Percentiles rank a stretch among this genome's conserved stretches.
Conservation (phyloP, 2,329 filamentous ascomycete genomes). For the Fusarium ambrosium region DNA sequence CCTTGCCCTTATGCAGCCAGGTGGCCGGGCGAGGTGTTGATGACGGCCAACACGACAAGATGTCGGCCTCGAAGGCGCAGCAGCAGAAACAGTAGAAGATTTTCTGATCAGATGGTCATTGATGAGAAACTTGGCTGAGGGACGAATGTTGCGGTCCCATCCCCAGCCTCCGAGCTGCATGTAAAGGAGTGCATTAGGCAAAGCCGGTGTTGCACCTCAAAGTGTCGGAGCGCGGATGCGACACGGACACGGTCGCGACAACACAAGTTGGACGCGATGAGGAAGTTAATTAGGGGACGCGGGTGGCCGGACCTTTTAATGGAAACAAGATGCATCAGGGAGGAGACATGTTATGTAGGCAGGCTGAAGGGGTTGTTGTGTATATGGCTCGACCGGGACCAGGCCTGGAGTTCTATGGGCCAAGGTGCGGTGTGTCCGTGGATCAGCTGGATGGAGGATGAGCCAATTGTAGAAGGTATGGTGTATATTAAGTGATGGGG, state of each 20-base stretch:
- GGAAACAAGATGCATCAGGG: conserved; percentile 24
- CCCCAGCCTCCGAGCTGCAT: conserved; percentile 37
- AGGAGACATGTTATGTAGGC: background rate
- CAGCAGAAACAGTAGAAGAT: background rate
- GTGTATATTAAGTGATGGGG: conserved; percentile 20
- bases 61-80: conserved; percentile 5
- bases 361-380: background rate
- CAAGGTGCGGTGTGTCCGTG: conserved; percentile 7
- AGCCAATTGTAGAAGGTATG: conserved; percentile 19
- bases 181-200: conserved; percentile 28
- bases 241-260: conserved; percentile 39
- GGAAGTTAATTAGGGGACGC: conserved; percentile 23
- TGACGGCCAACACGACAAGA: background rate
- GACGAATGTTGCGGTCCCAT: conserved; percentile 7
- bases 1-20: conserved; percentile 21
- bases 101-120: conserved; percentile 5
- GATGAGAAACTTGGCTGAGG: background rate
- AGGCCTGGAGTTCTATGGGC: background rate
- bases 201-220: conserved; percentile 15
- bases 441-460: conserved; percentile 25
- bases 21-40: conserved; percentile 6
- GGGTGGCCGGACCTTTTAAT: conserved; percentile 45
- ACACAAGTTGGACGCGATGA: conserved; percentile 33
- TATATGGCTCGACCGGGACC: background rate
- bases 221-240: conserved; percentile 25